These are phyloP conservation scores for Globisporangium rhizosaccharum DNA, from an alignment of 352 stramenopile species.

Conservation along the genomic window DNA sequence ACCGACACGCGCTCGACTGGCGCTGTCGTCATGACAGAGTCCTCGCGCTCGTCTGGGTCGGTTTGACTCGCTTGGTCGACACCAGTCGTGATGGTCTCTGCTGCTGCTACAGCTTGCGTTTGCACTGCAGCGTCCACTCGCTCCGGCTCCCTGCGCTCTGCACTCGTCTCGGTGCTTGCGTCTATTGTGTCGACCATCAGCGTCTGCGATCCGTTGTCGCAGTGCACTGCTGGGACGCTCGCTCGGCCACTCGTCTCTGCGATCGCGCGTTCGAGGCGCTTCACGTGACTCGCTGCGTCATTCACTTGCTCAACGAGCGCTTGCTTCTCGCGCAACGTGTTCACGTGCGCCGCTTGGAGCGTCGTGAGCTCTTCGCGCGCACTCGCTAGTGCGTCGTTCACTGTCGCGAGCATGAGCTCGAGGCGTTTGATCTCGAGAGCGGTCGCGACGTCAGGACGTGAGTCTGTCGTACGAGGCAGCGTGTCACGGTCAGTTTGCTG, in stretches of 20 bases:
- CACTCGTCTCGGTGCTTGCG: conserved; percentile 2
- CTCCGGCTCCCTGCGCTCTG: not conserved
- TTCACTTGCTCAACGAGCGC: conserved; percentile 29
- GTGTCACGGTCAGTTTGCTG: not conserved
- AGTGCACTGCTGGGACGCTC: conserved; percentile 9
- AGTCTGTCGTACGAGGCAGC: not conserved
- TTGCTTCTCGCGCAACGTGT: conserved; percentile 44
- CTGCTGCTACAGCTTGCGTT: not conserved
- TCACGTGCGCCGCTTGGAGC: conserved; percentile 34
- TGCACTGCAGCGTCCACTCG: not conserved
- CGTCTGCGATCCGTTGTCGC: conserved; percentile 15
- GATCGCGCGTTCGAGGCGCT: conserved; percentile 17
- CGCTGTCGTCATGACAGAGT: not conserved
- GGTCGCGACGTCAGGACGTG: conserved; percentile 9
- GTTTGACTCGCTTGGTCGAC: conserved; percentile 4
- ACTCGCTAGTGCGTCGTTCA: conserved; percentile 33
- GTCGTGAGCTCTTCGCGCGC: conserved; percentile 41
- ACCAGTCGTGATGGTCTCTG: not conserved
- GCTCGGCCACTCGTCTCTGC: not conserved
- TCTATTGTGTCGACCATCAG: conserved; percentile 5
- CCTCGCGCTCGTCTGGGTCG: not conserved
- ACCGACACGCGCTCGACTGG: not conserved
- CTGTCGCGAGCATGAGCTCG: conserved; percentile 30
- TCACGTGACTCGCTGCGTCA: conserved; percentile 12
- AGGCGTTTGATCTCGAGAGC: conserved; percentile 35